Percentiles rank a stretch among this genome's conserved stretches.
phyloP scores from a whole-genome alignment of 257 asterid species.

The Solanum rostratum region DNA sequence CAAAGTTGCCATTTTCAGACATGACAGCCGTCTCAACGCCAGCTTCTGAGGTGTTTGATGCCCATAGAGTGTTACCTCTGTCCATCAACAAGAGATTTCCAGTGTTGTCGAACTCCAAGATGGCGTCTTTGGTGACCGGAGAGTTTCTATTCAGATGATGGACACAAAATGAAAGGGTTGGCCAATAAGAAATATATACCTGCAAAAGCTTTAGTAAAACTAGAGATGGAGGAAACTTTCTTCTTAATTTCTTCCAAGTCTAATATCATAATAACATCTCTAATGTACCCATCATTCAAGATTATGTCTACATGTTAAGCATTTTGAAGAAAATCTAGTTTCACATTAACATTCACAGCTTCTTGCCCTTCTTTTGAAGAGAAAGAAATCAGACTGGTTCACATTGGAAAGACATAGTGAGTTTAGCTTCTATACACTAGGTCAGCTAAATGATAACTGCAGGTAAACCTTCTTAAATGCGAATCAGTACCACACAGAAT shows the following conservation, averaged over 20 bases:
- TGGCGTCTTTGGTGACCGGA: constrained; percentile 63
- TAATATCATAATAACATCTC: not conserved
- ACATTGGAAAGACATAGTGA: not conserved
- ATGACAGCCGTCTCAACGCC: constrained; percentile 41
- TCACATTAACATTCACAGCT: not conserved
- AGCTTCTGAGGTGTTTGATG: constrained; percentile 53
- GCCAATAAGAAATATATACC: constrained; percentile 28
- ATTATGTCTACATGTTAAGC: not conserved
- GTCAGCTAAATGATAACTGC: not conserved
- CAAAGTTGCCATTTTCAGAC: constrained; percentile 69
- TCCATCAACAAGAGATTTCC: constrained; percentile 61
- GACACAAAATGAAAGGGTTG: constrained; percentile 50
- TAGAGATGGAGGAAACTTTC: constrained; percentile 19
- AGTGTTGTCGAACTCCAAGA: constrained; percentile 43
- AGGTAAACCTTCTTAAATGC: not conserved
- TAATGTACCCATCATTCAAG: not conserved
- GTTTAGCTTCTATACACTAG: not conserved
- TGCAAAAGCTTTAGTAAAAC: constrained; percentile 37
- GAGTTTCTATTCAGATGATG: constrained; percentile 75
- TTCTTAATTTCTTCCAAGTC: not conserved
- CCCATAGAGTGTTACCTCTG: constrained; percentile 42
- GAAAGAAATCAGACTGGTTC: not conserved
- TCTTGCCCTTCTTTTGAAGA: not conserved
- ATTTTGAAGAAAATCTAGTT: not conserved
- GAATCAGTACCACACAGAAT: not conserved